These are phyloP conservation scores for Ophiorrhiza pumila DNA, from an alignment of 257 asterid genomes.

Conservation along the genomic window DNA sequence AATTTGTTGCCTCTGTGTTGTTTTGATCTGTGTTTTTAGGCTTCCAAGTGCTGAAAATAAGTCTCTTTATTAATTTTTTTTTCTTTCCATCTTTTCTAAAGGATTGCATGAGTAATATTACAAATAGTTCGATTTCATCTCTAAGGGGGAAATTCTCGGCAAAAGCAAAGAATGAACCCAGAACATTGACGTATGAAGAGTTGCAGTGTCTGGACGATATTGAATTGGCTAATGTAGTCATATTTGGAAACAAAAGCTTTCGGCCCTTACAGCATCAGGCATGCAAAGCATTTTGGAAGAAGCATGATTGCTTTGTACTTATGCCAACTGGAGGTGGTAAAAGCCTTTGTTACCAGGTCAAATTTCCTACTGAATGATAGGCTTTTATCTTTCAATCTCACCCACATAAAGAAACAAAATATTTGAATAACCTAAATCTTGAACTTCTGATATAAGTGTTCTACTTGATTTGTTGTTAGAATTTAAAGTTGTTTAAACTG, in stretches of 20 bases:
- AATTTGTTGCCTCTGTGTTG: neutral
- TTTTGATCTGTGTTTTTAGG: neutral
- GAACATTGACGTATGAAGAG: slow-evolving; percentile 61
- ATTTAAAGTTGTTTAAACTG: neutral
- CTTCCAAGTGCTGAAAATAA: slow-evolving; percentile 23
- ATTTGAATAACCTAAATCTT: neutral
- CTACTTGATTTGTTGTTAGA: neutral
- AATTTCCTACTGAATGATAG: slow-evolving; percentile 13
- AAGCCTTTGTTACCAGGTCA: slow-evolving; percentile 98
- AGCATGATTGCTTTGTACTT: slow-evolving; percentile 84
- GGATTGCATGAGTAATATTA: slow-evolving; percentile 46
- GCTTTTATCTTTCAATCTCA: neutral
- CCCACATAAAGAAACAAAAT: neutral
- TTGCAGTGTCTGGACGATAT: slow-evolving; percentile 69
- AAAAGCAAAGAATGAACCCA: slow-evolving; percentile 25
- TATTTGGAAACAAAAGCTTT: slow-evolving; percentile 76
- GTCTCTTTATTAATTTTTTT: slow-evolving; percentile 5
- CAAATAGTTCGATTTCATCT: slow-evolving; percentile 46
- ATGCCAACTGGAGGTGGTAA: slow-evolving; percentile 99
- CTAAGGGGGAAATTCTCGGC: slow-evolving; percentile 23
- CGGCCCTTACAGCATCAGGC: slow-evolving; percentile 85
- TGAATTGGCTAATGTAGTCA: slow-evolving; percentile 89
- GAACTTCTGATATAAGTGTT: no score
- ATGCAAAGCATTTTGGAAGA: slow-evolving; percentile 61
- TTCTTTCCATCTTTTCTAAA: slow-evolving; percentile 17